Conservation (phyloP, 2,329 filamentous ascomycete species). For the Neonectria faginata region DNA sequence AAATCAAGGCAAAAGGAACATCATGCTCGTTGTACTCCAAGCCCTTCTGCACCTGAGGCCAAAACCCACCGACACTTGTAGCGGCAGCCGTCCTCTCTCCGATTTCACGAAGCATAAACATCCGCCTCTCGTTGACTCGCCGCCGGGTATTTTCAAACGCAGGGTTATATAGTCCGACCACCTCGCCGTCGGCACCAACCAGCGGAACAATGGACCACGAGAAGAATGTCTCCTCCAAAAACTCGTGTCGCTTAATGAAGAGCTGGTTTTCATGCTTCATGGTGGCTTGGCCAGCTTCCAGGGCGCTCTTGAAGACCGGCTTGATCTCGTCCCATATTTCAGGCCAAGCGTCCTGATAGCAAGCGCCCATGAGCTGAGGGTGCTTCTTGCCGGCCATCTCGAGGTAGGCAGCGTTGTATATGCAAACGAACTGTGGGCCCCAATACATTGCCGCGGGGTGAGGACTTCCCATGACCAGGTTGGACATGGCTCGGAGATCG, state of each 20-base stretch:
- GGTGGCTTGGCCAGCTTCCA: conserved; percentile 78
- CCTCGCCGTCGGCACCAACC: conserved; percentile 78
- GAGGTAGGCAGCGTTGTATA: conserved; percentile 82
- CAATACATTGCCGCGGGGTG: conserved; percentile 84
- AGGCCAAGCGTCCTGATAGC: conserved; percentile 75
- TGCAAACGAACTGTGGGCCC: conserved; percentile 74
- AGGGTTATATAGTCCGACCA: conserved; percentile 83
- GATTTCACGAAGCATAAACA: conserved; percentile 82
- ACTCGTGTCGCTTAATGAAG: conserved; percentile 76
- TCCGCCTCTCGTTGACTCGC: conserved; percentile 81
- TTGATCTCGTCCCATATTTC: conserved; percentile 81
- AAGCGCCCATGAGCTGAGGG: conserved; percentile 78
- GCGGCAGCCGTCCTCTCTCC: conserved; percentile 80
- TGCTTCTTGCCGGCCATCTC: conserved; percentile 81
- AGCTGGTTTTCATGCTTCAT: conserved; percentile 87
- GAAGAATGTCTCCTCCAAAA: conserved; percentile 83
- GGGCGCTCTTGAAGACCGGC: conserved; percentile 75
- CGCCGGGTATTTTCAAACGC: conserved; percentile 84
- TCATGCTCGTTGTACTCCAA: conserved; percentile 81
- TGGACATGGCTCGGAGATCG: conserved; percentile 82
- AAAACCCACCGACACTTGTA: conserved; percentile 79
- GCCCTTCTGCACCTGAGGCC: conserved; percentile 75
- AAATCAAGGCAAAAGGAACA: conserved; percentile 80
- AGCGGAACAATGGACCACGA: conserved; percentile 86
- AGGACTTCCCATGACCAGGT: conserved; percentile 83